A percentile compares a stretch with the other conserved stretches of the same genome.
phyloP scores from a whole-genome alignment of 1,284 basidiomycete species.

The Boletus mariae region DNA sequence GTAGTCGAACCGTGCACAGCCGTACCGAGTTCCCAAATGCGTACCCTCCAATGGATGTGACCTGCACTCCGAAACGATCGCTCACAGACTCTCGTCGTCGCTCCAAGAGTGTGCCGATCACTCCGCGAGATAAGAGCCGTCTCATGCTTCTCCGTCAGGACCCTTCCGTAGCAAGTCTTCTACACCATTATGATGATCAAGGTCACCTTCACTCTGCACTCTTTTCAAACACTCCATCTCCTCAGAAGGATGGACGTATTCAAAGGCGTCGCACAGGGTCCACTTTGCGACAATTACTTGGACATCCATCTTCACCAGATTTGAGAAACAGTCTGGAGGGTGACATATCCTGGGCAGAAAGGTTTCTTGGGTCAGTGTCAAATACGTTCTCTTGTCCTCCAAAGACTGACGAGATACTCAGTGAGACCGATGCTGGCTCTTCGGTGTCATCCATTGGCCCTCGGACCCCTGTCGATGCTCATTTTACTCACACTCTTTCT shows the following conservation, averaged over 20 bases:
- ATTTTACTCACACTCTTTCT: conserved; percentile 34
- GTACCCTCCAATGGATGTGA: conserved; percentile 40
- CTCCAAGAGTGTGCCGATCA: conserved; percentile 33
- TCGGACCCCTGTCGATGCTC: conserved; percentile 41
- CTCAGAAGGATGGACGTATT: conserved; percentile 40
- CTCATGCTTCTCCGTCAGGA: conserved; percentile 63
- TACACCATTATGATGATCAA: conserved; percentile 68
- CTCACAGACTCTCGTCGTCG: conserved; percentile 29
- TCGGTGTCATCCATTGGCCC: conserved; percentile 46
- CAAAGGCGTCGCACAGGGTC: conserved; percentile 62
- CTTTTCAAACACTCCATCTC: conserved; percentile 60
- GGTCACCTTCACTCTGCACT: conserved; percentile 56
- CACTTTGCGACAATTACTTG: conserved; percentile 67
- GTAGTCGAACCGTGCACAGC: conserved; percentile 56
- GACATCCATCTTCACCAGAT: conserved; percentile 42
- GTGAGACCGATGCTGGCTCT: conserved; percentile 46
- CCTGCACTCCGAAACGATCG: conserved; percentile 26
- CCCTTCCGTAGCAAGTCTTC: conserved; percentile 69
- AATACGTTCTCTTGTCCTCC: neutral
- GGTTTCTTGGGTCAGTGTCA: conserved; percentile 56
- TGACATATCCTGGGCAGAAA: conserved; percentile 79
- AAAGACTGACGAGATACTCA: conserved; percentile 21
- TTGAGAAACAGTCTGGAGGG: conserved; percentile 44
- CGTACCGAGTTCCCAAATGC: conserved; percentile 63
- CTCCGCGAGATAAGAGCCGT: conserved; percentile 49